Conservation (phyloP, 2,329 filamentous ascomycete genomes). For the Thelonectria olida region DNA sequence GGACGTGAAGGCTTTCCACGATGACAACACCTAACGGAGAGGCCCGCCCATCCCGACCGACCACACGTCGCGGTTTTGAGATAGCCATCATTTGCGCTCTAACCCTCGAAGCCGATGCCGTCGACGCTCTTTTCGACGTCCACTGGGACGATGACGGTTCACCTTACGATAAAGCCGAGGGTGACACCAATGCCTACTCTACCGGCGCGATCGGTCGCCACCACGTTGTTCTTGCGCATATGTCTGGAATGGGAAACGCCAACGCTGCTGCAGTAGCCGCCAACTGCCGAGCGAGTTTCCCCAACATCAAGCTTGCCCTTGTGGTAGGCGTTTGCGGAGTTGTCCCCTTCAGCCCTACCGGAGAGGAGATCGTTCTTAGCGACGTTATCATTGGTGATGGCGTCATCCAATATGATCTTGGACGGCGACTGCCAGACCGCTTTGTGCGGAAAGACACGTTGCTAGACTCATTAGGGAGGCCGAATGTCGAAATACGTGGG, state of each 20-base stretch:
- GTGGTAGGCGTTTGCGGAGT: slow-evolving; percentile 25
- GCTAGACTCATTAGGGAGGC: slow-evolving; percentile 29
- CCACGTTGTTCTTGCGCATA: neutral
- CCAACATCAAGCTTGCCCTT: neutral
- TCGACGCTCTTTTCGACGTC: slow-evolving; percentile 29
- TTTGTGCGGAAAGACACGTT: slow-evolving; percentile 35
- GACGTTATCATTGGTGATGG: slow-evolving; percentile 40
- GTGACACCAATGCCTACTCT: slow-evolving; percentile 31
- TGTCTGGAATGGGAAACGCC: slow-evolving; percentile 2
- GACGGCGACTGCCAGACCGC: slow-evolving; percentile 30
- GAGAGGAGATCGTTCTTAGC: slow-evolving; percentile 33
- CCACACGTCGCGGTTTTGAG: slow-evolving; percentile 12
- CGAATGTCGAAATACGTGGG: slow-evolving; percentile 31
- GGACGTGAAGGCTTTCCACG: neutral
- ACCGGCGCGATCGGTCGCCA: neutral
- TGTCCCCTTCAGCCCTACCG: slow-evolving; percentile 20
- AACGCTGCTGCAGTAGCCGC: neutral
- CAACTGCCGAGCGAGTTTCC: slow-evolving; percentile 1
- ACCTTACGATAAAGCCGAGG: slow-evolving; percentile 33
- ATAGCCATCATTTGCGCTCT: slow-evolving; percentile 35
- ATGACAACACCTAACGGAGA: neutral
- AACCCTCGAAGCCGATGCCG: slow-evolving; percentile 28
- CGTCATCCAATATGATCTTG: slow-evolving; percentile 43
- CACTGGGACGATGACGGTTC: slow-evolving; percentile 23
- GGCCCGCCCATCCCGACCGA: neutral